Evolutionary conservation across 768 basidiomycete species (phyloP).

Genomic region (Suillus clintonianus): DNA sequence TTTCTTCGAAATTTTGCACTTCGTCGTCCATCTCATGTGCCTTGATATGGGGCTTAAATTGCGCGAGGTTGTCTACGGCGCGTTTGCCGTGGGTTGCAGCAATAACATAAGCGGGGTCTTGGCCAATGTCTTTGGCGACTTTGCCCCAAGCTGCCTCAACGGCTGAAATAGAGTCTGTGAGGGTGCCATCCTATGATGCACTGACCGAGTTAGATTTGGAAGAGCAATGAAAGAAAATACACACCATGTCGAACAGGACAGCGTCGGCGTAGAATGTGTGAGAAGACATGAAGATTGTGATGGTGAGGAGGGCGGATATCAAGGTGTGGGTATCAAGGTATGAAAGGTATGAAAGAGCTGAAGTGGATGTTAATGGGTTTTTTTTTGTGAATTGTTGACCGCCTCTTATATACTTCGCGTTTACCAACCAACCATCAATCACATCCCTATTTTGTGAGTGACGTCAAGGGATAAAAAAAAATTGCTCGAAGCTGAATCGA

Average conservation of each 20-base stretch:
- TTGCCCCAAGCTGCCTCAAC: slow-evolving; percentile 78
- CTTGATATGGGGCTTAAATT: slow-evolving; percentile 59
- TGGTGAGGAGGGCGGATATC: not conserved
- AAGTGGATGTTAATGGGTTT: not conserved
- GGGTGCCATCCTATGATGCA: slow-evolving; percentile 58
- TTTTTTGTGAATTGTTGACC: not conserved
- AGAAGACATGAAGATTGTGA: slow-evolving; percentile 17
- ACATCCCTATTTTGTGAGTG: slow-evolving; percentile 10
- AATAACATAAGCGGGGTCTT: slow-evolving; percentile 67
- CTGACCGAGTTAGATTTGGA: slow-evolving; percentile 25
- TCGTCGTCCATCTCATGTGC: slow-evolving; percentile 57
- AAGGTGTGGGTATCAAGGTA: slow-evolving; percentile 2
- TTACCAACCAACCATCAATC: not conserved
- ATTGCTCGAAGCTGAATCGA: not conserved
- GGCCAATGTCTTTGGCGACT: slow-evolving; percentile 68
- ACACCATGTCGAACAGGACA: slow-evolving; percentile 69
- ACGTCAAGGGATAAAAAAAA: slow-evolving; percentile 31
- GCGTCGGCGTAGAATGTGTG: slow-evolving; percentile 54
- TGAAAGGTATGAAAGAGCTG: not conserved
- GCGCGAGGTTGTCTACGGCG: slow-evolving; percentile 70
- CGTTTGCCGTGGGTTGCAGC: slow-evolving; percentile 79
- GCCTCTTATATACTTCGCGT: slow-evolving; percentile 21
- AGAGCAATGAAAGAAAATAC: slow-evolving; percentile 14
- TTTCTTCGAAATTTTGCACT: slow-evolving; percentile 62
- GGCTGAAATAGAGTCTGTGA: slow-evolving; percentile 73